Evolutionary conservation across 1,284 basidiomycete genomes (phyloP).

Genomic region (Schizophyllum amplum): DNA sequence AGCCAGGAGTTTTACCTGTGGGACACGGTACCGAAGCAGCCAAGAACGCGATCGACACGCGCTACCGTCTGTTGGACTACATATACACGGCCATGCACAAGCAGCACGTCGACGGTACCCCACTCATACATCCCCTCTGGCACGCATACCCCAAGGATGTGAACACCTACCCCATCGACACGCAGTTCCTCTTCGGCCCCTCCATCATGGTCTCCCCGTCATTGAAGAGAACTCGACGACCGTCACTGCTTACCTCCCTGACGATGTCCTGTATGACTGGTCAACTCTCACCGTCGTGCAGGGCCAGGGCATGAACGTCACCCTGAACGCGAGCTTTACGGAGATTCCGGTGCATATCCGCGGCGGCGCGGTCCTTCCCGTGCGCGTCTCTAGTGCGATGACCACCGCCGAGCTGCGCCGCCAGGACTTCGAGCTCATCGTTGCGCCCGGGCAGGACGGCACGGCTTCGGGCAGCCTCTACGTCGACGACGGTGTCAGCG

Average conservation of each 20-base stretch:
- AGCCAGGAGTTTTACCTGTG: constrained; percentile 67
- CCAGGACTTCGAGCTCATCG: constrained; percentile 54
- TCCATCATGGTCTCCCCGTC: constrained; percentile 65
- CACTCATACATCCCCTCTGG: constrained; percentile 54
- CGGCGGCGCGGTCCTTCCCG: constrained; percentile 49
- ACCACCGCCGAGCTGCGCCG: constrained; percentile 47
- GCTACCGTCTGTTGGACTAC: constrained; percentile 66
- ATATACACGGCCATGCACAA: constrained; percentile 64
- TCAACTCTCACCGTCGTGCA: constrained; percentile 37
- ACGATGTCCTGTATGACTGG: constrained; percentile 62
- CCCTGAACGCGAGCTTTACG: constrained; percentile 45
- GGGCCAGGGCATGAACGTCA: constrained; percentile 37
- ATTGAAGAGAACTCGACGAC: constrained; percentile 53
- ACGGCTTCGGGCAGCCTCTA: constrained; percentile 45
- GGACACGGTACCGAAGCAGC: constrained; percentile 52
- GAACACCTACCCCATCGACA: constrained; percentile 50
- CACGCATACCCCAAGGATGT: constrained; percentile 58
- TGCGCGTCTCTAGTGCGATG: constrained; percentile 46
- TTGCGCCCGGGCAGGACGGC: constrained; percentile 44
- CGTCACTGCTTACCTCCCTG: constrained; percentile 54
- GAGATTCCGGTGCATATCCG: constrained; percentile 56
- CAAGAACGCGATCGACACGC: constrained; percentile 49
- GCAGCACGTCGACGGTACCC: constrained; percentile 50
- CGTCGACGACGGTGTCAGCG: constrained; percentile 55
- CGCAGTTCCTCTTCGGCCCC: constrained; percentile 63